Conservation (phyloP, 192 early-diverging fungal genomes). For the Entophlyctis luteolus region DNA sequence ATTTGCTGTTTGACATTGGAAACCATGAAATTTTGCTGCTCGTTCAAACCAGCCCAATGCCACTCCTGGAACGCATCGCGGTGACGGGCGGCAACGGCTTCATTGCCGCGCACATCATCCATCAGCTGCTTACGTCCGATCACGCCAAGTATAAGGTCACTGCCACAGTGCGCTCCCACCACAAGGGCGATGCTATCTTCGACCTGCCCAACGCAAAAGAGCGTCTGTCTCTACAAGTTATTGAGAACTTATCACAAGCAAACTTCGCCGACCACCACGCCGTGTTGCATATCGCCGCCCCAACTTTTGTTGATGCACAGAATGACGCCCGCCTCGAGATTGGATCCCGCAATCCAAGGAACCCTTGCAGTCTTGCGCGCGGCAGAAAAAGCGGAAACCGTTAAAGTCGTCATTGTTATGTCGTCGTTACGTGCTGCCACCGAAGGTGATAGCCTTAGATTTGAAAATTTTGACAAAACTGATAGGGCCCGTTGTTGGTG, state of each 20-base stretch:
- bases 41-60: no score
- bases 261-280: slow-evolving; percentile 23
- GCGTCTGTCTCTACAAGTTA: background rate
- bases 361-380: slow-evolving; percentile 36
- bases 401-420: slow-evolving; percentile 43
- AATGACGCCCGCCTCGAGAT: slow-evolving; percentile 26
- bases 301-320: slow-evolving; percentile 14
- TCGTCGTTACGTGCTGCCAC: slow-evolving; percentile 34
- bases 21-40: no score
- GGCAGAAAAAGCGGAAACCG: slow-evolving; percentile 1
- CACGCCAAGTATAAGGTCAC: slow-evolving; percentile 8
- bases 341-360: slow-evolving; percentile 44
- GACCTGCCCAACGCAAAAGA: background rate
- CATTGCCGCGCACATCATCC: slow-evolving; percentile 3
- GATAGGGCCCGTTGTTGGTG: background rate
- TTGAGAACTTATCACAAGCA: background rate
- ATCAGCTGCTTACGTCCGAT: slow-evolving; percentile 1
- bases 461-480: no score
- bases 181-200: background rate
- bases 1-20: no score
- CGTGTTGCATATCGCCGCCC: slow-evolving; percentile 43
- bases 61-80: no score
- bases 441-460: background rate
- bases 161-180: slow-evolving; percentile 13
- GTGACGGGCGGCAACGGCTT: slow-evolving; percentile 11